Evolutionary conservation across 768 basidiomycete species (phyloP).

Genomic region (Chalciporus piperatus): DNA sequence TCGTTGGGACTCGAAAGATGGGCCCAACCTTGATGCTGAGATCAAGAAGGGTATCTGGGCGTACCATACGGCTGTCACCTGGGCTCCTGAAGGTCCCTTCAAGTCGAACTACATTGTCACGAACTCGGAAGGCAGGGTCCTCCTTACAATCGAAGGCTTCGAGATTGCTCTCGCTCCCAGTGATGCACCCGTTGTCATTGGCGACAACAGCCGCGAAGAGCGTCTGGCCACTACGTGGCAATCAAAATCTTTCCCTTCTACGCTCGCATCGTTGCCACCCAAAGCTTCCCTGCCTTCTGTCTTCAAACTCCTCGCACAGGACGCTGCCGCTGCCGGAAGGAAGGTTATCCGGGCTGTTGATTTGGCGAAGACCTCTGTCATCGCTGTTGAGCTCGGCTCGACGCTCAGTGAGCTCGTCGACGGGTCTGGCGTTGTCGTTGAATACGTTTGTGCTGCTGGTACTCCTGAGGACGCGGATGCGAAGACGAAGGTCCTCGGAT

Average conservation of each 20-base stretch:
- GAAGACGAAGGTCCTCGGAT: conserved; percentile 16
- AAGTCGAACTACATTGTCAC: conserved; percentile 28
- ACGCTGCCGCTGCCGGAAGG: conserved; percentile 19
- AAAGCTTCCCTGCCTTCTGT: conserved; percentile 11
- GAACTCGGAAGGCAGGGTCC: conserved; percentile 27
- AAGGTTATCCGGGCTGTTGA: conserved; percentile 26
- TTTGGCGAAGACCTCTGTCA: conserved; percentile 16
- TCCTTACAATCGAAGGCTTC: conserved; percentile 34
- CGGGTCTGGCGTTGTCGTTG: conserved; percentile 14
- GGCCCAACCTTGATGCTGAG: conserved; percentile 23
- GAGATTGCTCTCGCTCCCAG: conserved; percentile 33
- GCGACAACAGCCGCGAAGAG: conserved; percentile 25
- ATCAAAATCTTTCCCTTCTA: conserved; percentile 25
- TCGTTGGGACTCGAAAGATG: conserved; percentile 28
- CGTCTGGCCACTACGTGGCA: conserved; percentile 34
- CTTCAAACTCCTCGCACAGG: conserved; percentile 16
- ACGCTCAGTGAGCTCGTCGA: conserved; percentile 16
- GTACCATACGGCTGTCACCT: conserved; percentile 23
- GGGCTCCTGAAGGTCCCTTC: conserved; percentile 24
- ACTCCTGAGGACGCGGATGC: conserved; percentile 21
- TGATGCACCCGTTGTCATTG: conserved; percentile 24
- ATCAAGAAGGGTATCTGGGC: conserved; percentile 31
- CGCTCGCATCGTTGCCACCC: conserved; percentile 3
- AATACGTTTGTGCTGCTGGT: conserved; percentile 18
- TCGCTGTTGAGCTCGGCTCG: conserved; percentile 16